Conservation (phyloP, 1,139 yeast genomes). For the Debaryomyces subglobosus region DNA sequence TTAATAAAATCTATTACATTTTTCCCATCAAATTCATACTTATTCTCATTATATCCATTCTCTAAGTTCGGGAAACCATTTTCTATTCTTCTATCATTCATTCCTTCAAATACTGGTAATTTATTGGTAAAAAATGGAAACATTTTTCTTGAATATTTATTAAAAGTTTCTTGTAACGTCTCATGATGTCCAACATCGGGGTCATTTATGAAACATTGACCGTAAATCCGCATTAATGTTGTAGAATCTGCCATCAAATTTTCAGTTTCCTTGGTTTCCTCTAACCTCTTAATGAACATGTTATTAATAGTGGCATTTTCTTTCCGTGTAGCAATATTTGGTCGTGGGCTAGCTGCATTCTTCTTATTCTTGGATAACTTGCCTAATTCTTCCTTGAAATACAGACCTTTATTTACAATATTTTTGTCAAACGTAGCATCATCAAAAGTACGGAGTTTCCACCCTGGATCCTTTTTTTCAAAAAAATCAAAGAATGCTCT, state of each 20-base stretch:
- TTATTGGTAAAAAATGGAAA: conserved; percentile 32
- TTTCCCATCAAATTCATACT: conserved; percentile 12
- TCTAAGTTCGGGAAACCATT: conserved; percentile 14
- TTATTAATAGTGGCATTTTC: conserved; percentile 25
- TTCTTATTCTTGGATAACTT: conserved; percentile 15
- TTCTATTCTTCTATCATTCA: conserved; percentile 11
- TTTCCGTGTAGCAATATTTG: conserved; percentile 16
- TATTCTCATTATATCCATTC: conserved; percentile 9
- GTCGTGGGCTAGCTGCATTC: conserved; percentile 10
- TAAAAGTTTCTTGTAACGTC: conserved; percentile 14
- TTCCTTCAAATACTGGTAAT: conserved; percentile 28
- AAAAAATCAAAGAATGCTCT: conserved; percentile 30
- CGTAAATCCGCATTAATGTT: conserved; percentile 36
- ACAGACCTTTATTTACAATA: conserved; percentile 26
- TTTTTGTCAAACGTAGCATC: conserved; percentile 31
- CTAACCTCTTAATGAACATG: conserved; percentile 19
- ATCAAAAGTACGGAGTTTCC: conserved; percentile 24
- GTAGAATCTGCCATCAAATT: conserved; percentile 42
- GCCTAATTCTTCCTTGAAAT: conserved; percentile 16
- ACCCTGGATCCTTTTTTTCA: conserved; percentile 25
- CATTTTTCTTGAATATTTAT: conserved; percentile 25
- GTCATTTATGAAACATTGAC: conserved; percentile 36
- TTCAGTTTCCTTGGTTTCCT: conserved; percentile 22
- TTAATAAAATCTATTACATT: conserved; percentile 26
- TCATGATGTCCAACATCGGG: conserved; percentile 10